Evolutionary conservation across 176 grass and related monocot genomes (phyloP).

Genomic region (Lolium perenne): DNA sequence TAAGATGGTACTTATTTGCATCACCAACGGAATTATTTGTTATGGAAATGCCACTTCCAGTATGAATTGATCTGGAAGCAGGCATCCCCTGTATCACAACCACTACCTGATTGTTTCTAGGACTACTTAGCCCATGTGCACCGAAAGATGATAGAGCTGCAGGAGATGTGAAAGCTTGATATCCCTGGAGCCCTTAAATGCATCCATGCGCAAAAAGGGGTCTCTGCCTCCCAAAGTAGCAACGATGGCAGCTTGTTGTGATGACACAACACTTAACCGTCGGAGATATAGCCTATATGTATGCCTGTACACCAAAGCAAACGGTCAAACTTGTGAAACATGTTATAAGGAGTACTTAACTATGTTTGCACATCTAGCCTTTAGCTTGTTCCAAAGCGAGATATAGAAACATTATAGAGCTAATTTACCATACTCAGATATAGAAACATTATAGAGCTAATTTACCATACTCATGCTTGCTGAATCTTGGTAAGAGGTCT

Average conservation of each 20-base stretch:
- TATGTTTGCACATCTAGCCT: no score
- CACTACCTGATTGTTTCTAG: conserved; percentile 47
- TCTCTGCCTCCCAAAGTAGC: conserved; percentile 83
- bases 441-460: no score
- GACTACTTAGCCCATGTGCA: conserved; percentile 57
- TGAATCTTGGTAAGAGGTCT: background rate
- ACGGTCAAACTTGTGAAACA: conserved; percentile 23
- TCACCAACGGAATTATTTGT: conserved; percentile 53
- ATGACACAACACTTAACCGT: no score
- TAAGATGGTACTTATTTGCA: conserved; percentile 64
- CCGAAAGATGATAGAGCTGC: conserved; percentile 63
- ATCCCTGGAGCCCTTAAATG: conserved; percentile 73
- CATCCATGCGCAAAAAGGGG: conserved; percentile 70
- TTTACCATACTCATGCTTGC: conserved; percentile 22
- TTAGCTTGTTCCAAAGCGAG: no score
- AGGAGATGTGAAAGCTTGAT: conserved; percentile 65
- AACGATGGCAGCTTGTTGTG: conserved; percentile 79
- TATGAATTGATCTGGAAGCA: conserved; percentile 58
- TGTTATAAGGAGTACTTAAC: no score
- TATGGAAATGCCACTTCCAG: conserved; percentile 34
- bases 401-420: no score
- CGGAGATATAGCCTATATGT: conserved; percentile 96
- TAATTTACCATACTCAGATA: no score
- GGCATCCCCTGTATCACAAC: conserved; percentile 57
- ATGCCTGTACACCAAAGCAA: conserved; percentile 61